Conservation (phyloP, 2,329 filamentous ascomycete species). For the Hypoxylon sp. region DNA sequence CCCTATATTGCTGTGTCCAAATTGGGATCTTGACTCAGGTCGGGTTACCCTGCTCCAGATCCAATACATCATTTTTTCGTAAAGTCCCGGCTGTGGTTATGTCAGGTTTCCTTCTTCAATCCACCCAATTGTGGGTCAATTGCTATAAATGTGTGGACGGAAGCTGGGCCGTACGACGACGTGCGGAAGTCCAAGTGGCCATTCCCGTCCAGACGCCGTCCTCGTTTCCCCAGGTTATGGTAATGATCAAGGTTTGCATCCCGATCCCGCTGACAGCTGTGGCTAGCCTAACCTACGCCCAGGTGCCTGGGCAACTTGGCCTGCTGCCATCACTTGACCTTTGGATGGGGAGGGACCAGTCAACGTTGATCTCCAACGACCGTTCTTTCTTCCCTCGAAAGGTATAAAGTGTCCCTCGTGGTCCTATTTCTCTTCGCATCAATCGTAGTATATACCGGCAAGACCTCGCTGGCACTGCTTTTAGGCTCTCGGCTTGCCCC, state of each 20-base stretch:
- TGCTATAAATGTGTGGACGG: slow-evolving; percentile 19
- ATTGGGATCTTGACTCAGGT: slow-evolving; percentile 4
- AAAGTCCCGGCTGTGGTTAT: slow-evolving; percentile 23
- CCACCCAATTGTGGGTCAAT: slow-evolving; percentile 34
- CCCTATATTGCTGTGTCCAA: slow-evolving; percentile 26
- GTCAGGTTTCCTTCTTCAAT: slow-evolving; percentile 30
- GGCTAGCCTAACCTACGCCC: slow-evolving; percentile 22
- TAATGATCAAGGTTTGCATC: slow-evolving; percentile 31
- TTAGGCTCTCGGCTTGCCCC: slow-evolving; percentile 23
- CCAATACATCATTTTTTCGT: slow-evolving; percentile 37
- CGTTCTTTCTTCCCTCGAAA: slow-evolving; percentile 19
- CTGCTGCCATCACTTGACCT: slow-evolving; percentile 30
- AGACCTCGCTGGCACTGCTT: slow-evolving; percentile 28
- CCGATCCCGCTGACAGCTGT: slow-evolving; percentile 38
- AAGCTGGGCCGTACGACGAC: slow-evolving; percentile 25
- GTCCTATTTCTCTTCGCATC: slow-evolving; percentile 1
- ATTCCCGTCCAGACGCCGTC: slow-evolving; percentile 17
- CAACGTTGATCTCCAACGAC: slow-evolving; percentile 26
- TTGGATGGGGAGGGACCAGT: slow-evolving; percentile 9
- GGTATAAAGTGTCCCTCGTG: slow-evolving; percentile 29
- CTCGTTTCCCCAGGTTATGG: slow-evolving; percentile 22
- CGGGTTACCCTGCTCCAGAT: slow-evolving; percentile 11
- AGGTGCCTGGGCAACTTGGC: slow-evolving; percentile 9
- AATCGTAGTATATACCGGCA: not conserved
- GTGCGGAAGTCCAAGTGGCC: slow-evolving; percentile 39